A percentile compares a stretch with the other conserved stretches of the same genome.
These are phyloP conservation scores for Tetraselmis striata DNA, from an alignment of 139 green algal genomes.

Conservation along the genomic window DNA sequence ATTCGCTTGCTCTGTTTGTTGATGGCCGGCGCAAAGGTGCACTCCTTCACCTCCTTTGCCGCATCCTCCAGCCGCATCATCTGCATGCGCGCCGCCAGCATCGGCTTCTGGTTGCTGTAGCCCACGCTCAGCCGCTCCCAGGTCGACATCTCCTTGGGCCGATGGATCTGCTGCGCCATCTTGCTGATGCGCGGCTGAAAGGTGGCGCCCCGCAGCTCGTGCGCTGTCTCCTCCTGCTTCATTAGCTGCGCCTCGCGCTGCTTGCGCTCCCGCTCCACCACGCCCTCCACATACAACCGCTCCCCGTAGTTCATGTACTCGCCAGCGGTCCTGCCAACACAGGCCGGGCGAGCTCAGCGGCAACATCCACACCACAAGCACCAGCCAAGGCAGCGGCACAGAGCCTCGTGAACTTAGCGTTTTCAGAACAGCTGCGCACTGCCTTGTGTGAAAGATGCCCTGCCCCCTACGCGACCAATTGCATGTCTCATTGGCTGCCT, in stretches of 20 bases:
- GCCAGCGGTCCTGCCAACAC: conserved; percentile 35
- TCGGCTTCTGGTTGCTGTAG: conserved; percentile 25
- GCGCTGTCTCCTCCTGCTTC: background rate
- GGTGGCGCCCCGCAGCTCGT: conserved; percentile 28
- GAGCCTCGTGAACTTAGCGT: too few relatives aligned
- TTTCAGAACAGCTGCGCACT: too few relatives aligned
- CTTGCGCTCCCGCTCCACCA: conserved; percentile 33
- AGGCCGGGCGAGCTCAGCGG: too few relatives aligned
- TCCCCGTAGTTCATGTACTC: conserved; percentile 71
- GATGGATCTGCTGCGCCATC: conserved; percentile 10
- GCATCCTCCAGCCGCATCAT: conserved; percentile 35
- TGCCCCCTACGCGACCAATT: too few relatives aligned
- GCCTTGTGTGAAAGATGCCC: too few relatives aligned
- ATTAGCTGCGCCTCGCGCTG: background rate
- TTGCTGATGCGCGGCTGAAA: conserved; percentile 33
- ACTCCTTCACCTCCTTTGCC: conserved; percentile 39
- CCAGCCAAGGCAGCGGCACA: too few relatives aligned
- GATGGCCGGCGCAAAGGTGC: conserved; percentile 67
- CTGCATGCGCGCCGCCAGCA: conserved; percentile 29
- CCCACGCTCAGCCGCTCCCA: conserved; percentile 34
- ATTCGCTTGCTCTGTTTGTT: conserved; percentile 41
- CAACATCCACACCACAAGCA: too few relatives aligned
- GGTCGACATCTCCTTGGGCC: conserved; percentile 11
- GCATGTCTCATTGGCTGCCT: too few relatives aligned
- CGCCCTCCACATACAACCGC: conserved; percentile 74